A percentile compares a stretch with the other conserved stretches of the same genome.
phyloP scores from a whole-genome alignment of 2,329 filamentous ascomycete species.

The Aureobasidium sp. region DNA sequence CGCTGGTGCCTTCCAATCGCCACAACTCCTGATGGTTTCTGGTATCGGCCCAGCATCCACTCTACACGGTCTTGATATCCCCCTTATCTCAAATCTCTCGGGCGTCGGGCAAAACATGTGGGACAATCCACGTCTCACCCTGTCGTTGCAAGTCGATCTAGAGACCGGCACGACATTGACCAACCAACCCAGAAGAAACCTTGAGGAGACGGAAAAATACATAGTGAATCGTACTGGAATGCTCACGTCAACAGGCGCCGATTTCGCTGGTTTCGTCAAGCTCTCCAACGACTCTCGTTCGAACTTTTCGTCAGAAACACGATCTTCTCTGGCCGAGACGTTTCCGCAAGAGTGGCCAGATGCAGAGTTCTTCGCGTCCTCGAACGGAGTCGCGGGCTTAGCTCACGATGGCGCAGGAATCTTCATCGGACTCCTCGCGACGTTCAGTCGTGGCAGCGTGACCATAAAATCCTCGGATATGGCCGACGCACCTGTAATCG shows the following conservation, averaged over 20 bases:
- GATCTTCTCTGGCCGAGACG: constrained; percentile 14
- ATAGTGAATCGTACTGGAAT: constrained; percentile 17
- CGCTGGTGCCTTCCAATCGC: constrained; percentile 16
- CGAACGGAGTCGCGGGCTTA: background rate
- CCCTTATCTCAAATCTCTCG: constrained; percentile 18
- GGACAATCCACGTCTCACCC: constrained; percentile 30
- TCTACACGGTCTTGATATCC: background rate
- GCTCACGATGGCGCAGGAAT: background rate
- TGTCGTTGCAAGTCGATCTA: constrained; percentile 18
- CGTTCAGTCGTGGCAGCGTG: constrained; percentile 29
- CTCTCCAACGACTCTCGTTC: constrained; percentile 6
- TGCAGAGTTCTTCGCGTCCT: constrained; percentile 19
- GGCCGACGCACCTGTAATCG: constrained; percentile 23
- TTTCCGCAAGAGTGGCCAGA: constrained; percentile 25
- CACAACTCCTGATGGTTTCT: background rate
- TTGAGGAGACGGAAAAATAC: constrained; percentile 14
- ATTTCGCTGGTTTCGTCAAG: constrained; percentile 21
- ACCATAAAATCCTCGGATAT: constrained; percentile 24
- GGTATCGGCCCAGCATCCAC: constrained; percentile 16
- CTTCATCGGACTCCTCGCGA: constrained; percentile 23
- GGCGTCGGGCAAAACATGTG: constrained; percentile 25
- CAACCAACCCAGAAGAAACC: constrained; percentile 14
- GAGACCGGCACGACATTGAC: constrained; percentile 14
- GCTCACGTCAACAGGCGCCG: constrained; percentile 18
- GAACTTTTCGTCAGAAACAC: constrained; percentile 4